Percentiles rank a stretch among this genome's conserved stretches.
Conservation (phyloP, 2,329 filamentous ascomycete species). For the Sporothrix curviconia region DNA sequence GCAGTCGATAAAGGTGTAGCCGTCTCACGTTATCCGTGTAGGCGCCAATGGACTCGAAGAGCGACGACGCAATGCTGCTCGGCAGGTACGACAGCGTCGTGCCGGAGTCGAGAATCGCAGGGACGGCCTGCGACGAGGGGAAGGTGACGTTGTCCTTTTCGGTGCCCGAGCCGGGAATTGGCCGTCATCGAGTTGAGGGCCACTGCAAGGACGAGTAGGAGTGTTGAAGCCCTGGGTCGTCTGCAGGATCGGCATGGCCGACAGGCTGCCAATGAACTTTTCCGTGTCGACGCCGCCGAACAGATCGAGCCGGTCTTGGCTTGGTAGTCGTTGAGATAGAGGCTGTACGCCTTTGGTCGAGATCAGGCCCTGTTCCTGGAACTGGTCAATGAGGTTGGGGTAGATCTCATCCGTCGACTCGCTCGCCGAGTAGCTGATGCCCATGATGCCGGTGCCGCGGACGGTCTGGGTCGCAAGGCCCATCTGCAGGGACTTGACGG, state of each 20-base stretch:
- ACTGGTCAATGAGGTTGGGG: slow-evolving; percentile 56
- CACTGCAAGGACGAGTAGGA: slow-evolving; percentile 36
- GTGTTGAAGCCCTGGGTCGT: slow-evolving; percentile 31
- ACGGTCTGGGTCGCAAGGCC: slow-evolving; percentile 45
- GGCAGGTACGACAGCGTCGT: slow-evolving; percentile 60
- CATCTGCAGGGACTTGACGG: slow-evolving; percentile 46
- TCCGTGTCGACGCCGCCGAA: slow-evolving; percentile 64
- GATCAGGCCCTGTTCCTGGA: slow-evolving; percentile 57
- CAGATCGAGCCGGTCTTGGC: slow-evolving; percentile 56
- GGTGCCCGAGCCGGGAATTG: slow-evolving; percentile 22
- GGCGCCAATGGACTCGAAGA: slow-evolving; percentile 35
- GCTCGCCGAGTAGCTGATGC: slow-evolving; percentile 49
- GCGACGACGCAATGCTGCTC: slow-evolving; percentile 35
- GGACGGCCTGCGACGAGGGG: slow-evolving; percentile 3
- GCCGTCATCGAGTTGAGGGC: slow-evolving; percentile 31
- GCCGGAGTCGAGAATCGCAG: slow-evolving; percentile 62
- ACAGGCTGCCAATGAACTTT: slow-evolving; percentile 55
- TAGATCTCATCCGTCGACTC: slow-evolving; percentile 40
- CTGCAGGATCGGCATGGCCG: slow-evolving; percentile 48
- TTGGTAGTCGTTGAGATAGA: slow-evolving; percentile 54
- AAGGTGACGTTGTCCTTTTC: slow-evolving; percentile 1
- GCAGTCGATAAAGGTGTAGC: slow-evolving; percentile 37
- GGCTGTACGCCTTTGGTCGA: slow-evolving; percentile 58
- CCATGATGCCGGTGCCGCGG: slow-evolving; percentile 50
- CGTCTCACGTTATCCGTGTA: slow-evolving; percentile 32